phyloP scores from a whole-genome alignment of 352 stramenopile species.

The Elongisporangium anandrum region DNA sequence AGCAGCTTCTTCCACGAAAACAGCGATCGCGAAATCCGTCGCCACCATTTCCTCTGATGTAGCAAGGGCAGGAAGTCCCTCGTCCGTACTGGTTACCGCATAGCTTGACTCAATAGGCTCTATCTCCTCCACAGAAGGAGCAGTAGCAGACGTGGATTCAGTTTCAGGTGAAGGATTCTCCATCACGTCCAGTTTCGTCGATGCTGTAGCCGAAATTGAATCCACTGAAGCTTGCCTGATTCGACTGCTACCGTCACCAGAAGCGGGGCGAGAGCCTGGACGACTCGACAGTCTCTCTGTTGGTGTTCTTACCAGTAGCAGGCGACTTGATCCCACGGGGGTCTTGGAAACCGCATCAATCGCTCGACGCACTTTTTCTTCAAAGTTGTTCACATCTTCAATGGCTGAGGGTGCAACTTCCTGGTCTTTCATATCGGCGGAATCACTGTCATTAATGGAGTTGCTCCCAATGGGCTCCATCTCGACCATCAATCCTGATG shows the following conservation, averaged over 20 bases:
- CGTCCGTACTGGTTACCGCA: background rate
- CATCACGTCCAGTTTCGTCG: background rate
- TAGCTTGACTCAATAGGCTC: background rate
- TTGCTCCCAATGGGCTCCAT: background rate
- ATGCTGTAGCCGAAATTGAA: background rate
- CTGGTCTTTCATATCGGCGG: background rate
- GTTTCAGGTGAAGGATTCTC: background rate
- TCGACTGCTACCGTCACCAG: conserved; percentile 1
- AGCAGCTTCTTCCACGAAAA: conserved; percentile 11
- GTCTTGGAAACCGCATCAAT: conserved; percentile 41
- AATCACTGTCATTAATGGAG: background rate
- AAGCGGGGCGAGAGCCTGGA: conserved; percentile 1
- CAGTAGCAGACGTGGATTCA: background rate
- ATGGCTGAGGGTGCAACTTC: background rate
- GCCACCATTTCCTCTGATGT: background rate
- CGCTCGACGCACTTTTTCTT: conserved; percentile 46
- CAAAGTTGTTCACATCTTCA: conserved; percentile 16
- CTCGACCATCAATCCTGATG: background rate
- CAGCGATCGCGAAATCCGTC: background rate
- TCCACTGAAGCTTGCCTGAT: background rate
- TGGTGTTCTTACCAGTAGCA: conserved; percentile 36
- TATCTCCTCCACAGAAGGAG: background rate
- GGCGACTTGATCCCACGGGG: conserved; percentile 32
- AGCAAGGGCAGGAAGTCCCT: background rate
- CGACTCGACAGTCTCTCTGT: conserved; percentile 14